These are phyloP conservation scores for Coniochaeta sp. DNA, from an alignment of 2,329 filamentous ascomycete genomes.

Conservation along the genomic window DNA sequence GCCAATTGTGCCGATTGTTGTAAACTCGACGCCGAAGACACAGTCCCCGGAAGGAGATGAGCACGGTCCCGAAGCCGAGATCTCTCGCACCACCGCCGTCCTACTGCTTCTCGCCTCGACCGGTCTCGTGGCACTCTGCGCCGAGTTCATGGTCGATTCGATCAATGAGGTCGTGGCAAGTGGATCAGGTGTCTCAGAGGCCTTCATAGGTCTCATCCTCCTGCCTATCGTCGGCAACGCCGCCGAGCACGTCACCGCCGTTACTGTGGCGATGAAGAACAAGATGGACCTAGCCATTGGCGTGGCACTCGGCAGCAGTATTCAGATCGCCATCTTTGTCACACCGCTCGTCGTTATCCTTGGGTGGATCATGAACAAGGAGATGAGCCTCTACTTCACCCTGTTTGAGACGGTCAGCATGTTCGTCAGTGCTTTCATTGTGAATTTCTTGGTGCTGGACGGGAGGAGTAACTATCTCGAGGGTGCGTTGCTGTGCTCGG, in stretches of 20 bases:
- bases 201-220: conserved; percentile 65
- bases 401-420: conserved; percentile 83
- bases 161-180: conserved; percentile 46
- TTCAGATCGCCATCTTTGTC: conserved; percentile 66
- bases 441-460: conserved; percentile 81
- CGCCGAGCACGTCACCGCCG: conserved; percentile 64
- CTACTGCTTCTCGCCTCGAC: conserved; percentile 45
- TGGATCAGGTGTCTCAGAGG: conserved; percentile 36
- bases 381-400: conserved; percentile 80
- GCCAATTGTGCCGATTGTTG: conserved; percentile 21
- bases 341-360: conserved; percentile 64
- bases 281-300: conserved; percentile 71
- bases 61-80: conserved; percentile 20
- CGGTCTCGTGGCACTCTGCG: conserved; percentile 48
- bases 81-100: conserved; percentile 35
- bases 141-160: conserved; percentile 52
- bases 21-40: conserved; percentile 15
- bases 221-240: conserved; percentile 68
- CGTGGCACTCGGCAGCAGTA: conserved; percentile 62
- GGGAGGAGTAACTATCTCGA: conserved; percentile 83
- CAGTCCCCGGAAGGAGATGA: conserved; percentile 17
- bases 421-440: conserved; percentile 77
- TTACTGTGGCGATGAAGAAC: conserved; percentile 65
- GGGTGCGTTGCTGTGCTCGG: conserved; percentile 60
- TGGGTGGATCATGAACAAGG: conserved; percentile 59